phyloP scores from a whole-genome alignment of 2,329 filamentous ascomycete species.

The Beauveria scarabaeidicola region DNA sequence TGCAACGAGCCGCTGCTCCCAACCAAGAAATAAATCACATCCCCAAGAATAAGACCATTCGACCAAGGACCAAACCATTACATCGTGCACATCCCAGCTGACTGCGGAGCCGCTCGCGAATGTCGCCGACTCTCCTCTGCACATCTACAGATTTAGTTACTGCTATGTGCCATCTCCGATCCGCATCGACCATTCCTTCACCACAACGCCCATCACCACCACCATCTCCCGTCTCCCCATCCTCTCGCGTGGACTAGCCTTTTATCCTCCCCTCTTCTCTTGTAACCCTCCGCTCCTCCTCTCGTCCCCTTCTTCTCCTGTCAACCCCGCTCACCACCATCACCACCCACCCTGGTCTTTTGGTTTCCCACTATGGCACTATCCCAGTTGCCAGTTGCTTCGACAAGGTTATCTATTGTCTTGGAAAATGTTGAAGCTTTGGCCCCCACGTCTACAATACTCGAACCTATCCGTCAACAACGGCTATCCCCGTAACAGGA shows the following conservation, averaged over 20 bases:
- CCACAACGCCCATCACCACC: neutral
- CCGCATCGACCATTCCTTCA: neutral
- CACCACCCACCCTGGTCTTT: neutral
- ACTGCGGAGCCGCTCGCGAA: neutral
- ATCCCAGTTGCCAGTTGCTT: neutral
- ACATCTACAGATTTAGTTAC: neutral
- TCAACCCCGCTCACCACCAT: neutral
- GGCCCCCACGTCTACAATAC: neutral
- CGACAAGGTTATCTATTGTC: neutral
- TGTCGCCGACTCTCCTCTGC: neutral
- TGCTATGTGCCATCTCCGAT: neutral
- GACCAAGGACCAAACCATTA: neutral
- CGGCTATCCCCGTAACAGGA: too few species aligned
- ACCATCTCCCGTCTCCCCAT: neutral
- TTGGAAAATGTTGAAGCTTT: neutral
- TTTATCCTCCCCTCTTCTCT: neutral
- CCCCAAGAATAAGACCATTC: neutral
- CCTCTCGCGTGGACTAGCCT: neutral
- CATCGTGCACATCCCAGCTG: neutral
- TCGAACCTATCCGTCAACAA: neutral
- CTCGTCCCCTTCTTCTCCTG: neutral
- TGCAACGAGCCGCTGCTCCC: neutral
- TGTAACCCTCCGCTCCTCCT: neutral
- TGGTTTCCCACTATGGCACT: neutral
- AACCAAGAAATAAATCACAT: neutral